Conservation (phyloP, 352 stramenopile species). For the Globisporangium cystogenes region DNA sequence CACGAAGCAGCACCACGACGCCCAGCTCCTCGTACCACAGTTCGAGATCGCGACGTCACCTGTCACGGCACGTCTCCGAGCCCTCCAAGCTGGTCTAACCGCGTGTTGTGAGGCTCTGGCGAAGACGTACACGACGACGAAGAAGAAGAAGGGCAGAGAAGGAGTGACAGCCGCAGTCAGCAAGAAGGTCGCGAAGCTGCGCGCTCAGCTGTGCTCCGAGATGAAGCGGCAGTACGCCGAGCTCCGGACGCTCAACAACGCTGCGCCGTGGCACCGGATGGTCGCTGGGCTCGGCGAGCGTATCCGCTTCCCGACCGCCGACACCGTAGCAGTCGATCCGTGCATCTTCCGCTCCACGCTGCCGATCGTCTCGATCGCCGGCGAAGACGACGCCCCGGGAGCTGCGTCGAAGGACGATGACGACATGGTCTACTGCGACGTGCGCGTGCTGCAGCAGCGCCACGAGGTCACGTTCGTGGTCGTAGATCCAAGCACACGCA, state of each 20-base stretch:
- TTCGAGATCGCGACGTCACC: slow-evolving; percentile 21
- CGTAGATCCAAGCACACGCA: slow-evolving; percentile 20
- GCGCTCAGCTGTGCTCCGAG: slow-evolving; percentile 13
- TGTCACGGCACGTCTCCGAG: slow-evolving; percentile 4
- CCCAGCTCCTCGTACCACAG: slow-evolving; percentile 28
- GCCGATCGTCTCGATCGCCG: slow-evolving; percentile 30
- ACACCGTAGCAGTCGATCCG: slow-evolving; percentile 23
- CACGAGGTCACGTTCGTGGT: slow-evolving; percentile 32
- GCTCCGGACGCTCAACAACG: slow-evolving; percentile 13
- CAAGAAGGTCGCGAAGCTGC: slow-evolving; percentile 27
- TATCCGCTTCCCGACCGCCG: slow-evolving; percentile 4
- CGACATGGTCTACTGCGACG: slow-evolving; percentile 17
- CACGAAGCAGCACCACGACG: slow-evolving; percentile 33
- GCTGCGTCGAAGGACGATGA: slow-evolving; percentile 15
- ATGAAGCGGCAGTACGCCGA: slow-evolving; percentile 17
- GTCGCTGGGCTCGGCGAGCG: slow-evolving; percentile 34
- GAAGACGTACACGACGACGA: neutral
- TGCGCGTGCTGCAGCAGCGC: slow-evolving; percentile 21
- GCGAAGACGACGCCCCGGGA: slow-evolving; percentile 14
- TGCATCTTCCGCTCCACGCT: slow-evolving; percentile 34
- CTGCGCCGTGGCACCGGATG: slow-evolving; percentile 27
- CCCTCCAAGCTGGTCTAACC: slow-evolving; percentile 10
- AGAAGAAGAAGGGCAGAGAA: slow-evolving; percentile 7
- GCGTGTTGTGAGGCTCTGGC: slow-evolving; percentile 3
- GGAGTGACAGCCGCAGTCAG: slow-evolving; percentile 5